A percentile compares a stretch with the other conserved stretches of the same genome.
Conservation (phyloP, 2,329 filamentous ascomycete genomes). For the Sarocladiaceae sp. region DNA sequence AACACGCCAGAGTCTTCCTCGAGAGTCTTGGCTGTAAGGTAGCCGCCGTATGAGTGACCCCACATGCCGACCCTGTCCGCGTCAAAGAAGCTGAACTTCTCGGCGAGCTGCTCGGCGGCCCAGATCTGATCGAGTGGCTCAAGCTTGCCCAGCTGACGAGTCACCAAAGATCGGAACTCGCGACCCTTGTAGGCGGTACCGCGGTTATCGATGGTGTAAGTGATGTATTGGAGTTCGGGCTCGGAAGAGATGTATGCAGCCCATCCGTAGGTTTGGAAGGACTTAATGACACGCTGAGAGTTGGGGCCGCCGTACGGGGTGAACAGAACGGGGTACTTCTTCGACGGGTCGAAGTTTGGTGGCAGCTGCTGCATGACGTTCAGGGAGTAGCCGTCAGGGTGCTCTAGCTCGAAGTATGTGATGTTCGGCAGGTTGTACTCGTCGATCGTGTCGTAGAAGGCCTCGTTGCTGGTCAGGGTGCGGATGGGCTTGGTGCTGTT, state of each 20-base stretch:
- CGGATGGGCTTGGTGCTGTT: conserved; percentile 50
- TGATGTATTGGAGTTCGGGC: conserved; percentile 60
- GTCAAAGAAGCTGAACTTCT: conserved; percentile 48
- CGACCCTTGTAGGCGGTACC: conserved; percentile 61
- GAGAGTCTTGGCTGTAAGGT: conserved; percentile 59
- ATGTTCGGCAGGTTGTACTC: conserved; percentile 58
- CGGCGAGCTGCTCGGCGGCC: conserved; percentile 51
- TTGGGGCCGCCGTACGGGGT: conserved; percentile 63
- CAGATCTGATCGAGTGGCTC: conserved; percentile 63
- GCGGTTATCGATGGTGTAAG: conserved; percentile 62
- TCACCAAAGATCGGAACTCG: conserved; percentile 51
- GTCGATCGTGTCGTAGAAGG: conserved; percentile 46
- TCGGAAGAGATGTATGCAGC: conserved; percentile 60
- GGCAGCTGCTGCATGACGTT: conserved; percentile 62
- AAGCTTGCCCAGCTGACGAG: conserved; percentile 53
- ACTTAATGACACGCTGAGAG: conserved; percentile 54
- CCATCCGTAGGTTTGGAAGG: conserved; percentile 50
- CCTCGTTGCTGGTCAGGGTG: conserved; percentile 55
- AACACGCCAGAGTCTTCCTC: conserved; percentile 56
- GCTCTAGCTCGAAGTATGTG: conserved; percentile 55
- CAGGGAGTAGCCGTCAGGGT: conserved; percentile 53
- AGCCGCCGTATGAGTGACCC: conserved; percentile 65
- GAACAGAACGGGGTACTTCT: conserved; percentile 62
- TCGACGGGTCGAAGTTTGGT: conserved; percentile 53
- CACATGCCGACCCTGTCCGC: conserved; percentile 56